These are phyloP conservation scores for Corynascus novoguineensis DNA, from an alignment of 495 filamentous ascomycete species.

Conservation along the genomic window DNA sequence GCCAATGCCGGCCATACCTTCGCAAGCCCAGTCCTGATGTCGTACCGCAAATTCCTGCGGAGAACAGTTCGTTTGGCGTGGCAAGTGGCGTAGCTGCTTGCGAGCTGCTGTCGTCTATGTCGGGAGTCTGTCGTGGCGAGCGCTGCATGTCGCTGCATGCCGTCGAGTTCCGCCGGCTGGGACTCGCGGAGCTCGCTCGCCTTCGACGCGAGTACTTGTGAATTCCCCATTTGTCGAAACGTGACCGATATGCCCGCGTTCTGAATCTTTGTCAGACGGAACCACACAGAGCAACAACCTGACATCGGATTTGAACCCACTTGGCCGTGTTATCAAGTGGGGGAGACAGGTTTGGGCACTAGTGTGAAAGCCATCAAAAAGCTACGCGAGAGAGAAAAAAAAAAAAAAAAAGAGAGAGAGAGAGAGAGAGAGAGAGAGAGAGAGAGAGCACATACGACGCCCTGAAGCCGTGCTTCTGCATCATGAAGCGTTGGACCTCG, in stretches of 20 bases:
- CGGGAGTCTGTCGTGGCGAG: slow-evolving; percentile 4
- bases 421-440: background rate
- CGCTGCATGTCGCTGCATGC: slow-evolving; percentile 4
- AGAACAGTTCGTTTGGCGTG: background rate
- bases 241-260: slow-evolving; percentile 40
- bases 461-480: slow-evolving; percentile 37
- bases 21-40: background rate
- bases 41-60: background rate
- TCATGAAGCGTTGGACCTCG: slow-evolving; percentile 39
- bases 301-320: too few species aligned
- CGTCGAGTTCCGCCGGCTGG: slow-evolving; percentile 3
- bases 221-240: slow-evolving; percentile 42
- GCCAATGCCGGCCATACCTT: background rate
- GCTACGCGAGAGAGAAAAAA: too few species aligned
- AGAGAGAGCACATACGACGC: slow-evolving; percentile 37
- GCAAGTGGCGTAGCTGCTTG: background rate
- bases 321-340: background rate
- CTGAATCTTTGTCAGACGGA: slow-evolving; percentile 14
- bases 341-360: too few species aligned
- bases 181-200: slow-evolving; percentile 12
- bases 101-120: background rate
- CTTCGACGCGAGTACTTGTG: slow-evolving; percentile 42
- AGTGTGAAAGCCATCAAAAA: too few species aligned
- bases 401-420: background rate
- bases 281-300: background rate